Conservation (phyloP, 768 basidiomycete species). For the Auriscalpium vulgare region DNA sequence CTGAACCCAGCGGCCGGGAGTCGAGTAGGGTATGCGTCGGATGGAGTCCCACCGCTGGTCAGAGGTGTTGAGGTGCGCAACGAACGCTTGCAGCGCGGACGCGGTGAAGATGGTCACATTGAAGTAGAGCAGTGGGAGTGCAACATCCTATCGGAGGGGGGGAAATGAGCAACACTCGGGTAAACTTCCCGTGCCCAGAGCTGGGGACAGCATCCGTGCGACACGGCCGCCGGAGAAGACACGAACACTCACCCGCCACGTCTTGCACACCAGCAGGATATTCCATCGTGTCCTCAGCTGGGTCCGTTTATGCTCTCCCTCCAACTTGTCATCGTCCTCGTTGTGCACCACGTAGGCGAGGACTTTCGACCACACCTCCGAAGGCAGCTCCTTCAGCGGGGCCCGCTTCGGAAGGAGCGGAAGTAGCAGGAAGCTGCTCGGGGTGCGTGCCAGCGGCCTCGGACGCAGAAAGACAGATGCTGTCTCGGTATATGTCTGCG, state of each 20-base stretch:
- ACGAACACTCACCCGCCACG: conserved; percentile 11
- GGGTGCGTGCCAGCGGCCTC: conserved; percentile 51
- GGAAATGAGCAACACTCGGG: not conserved
- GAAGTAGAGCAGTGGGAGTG: conserved; percentile 61
- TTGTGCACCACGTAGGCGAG: conserved; percentile 31
- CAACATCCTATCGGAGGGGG: conserved; percentile 43
- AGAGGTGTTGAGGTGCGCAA: conserved; percentile 45
- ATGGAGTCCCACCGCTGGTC: conserved; percentile 87
- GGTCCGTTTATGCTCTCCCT: conserved; percentile 3
- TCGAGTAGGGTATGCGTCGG: conserved; percentile 77
- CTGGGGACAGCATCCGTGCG: not conserved
- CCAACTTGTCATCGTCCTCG: conserved; percentile 5
- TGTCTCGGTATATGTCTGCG: conserved; percentile 1
- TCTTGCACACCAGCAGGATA: conserved; percentile 12
- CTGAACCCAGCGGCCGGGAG: conserved; percentile 84
- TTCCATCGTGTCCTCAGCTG: conserved; percentile 16
- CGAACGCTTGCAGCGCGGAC: conserved; percentile 45
- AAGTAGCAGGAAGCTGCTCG: conserved; percentile 56
- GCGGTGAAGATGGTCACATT: conserved; percentile 38
- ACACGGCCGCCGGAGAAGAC: not conserved
- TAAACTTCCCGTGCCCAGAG: not conserved
- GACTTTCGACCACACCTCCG: conserved; percentile 65
- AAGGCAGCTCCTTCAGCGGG: conserved; percentile 48
- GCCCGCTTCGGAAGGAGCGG: conserved; percentile 56
- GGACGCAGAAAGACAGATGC: conserved; percentile 46